Base-by-base conservation (phyloP, 2,329 filamentous ascomycete species). In the Phoma herbarum region DNA sequence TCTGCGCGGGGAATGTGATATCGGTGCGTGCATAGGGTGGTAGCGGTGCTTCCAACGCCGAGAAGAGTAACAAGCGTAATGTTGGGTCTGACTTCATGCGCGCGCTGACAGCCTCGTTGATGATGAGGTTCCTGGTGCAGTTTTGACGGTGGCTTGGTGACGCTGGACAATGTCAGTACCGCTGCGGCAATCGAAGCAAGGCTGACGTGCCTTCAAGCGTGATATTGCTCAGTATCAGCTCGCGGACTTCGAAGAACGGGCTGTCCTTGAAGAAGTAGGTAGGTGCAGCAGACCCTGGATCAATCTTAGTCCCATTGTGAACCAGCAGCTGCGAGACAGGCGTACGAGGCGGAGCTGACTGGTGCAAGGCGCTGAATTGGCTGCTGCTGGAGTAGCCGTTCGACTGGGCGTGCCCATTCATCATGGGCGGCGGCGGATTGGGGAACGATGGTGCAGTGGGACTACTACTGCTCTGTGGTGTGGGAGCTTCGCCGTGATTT, bases 1-100 rank as follows among this genome's bases (percentile, higher is more conserved):
- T 90, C 78, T 97, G 93, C 68, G 94, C 88, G 1, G 95, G 95
- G 65, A 99, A 99, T 0, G 91, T 82, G 52, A 99, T 88, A 61
- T 98, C 92, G 33, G 80, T 78, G 25, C 73, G 68, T 4, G 71
- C 61, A 59, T 64, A 78, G 7, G 60, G 63, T 2, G 66, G 59
- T 0, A 76, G 64, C 6, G 71, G 68, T 20, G 78, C 79, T 55
- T 92, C 89, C 1, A 82, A 81, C 3, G 91, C 88, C 70, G 93
- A 96, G 73, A 96, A 97, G 4, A 97, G 83, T 85, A 97, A 89
- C 41, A 97, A 83, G 48, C 88, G 86, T 68, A 90, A 79, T 12
- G 84, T 83, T n/a, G 83, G 80, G 61, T 94, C 87, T 8, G 77
- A 75, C 25, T 84, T 78, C 47, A 93, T 82, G 44, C 83, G 83